Conservation (phyloP, 345 rosid genomes). For the Moricandia moricandioides region DNA sequence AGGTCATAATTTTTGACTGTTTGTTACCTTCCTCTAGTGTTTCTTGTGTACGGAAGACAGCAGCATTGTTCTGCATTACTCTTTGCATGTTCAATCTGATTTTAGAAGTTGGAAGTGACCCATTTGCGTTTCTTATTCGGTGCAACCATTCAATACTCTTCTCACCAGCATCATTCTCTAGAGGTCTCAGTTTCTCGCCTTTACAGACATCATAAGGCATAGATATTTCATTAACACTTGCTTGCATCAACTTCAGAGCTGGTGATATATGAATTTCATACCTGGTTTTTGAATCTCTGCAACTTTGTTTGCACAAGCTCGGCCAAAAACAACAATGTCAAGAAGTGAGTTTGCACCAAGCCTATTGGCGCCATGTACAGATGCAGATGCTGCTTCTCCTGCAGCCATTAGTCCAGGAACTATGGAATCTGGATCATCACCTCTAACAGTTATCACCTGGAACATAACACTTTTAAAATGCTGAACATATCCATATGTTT, state of each 20-base stretch:
- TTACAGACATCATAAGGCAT: not conserved
- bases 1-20: not conserved
- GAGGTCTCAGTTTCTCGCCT: conserved; percentile 81
- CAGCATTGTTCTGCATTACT: conserved; percentile 90
- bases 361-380: conserved; percentile 96
- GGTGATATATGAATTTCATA: conserved; percentile 3
- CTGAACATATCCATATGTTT: not conserved
- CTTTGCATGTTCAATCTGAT: conserved; percentile 92
- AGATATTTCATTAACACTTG: not conserved
- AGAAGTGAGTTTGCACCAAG: conserved; percentile 98
- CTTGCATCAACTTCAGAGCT: conserved; percentile 33
- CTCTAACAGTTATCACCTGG: conserved; percentile 82
- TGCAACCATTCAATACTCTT: conserved; percentile 86
- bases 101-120: conserved; percentile 78
- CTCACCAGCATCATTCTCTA: conserved; percentile 82
- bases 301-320: conserved; percentile 96
- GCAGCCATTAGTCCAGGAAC: conserved; percentile 97
- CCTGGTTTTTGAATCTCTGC: conserved; percentile 85
- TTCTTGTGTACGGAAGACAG: conserved; percentile 96
- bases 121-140: conserved; percentile 74
- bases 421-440: conserved; percentile 59
- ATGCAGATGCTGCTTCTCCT: conserved; percentile 98
- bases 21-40: conserved; percentile 80
- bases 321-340: conserved; percentile 94
- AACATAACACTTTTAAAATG: not conserved